Base-by-base conservation (phyloP, 2,329 filamentous ascomycete genomes). In the Thelonectria discophora region DNA sequence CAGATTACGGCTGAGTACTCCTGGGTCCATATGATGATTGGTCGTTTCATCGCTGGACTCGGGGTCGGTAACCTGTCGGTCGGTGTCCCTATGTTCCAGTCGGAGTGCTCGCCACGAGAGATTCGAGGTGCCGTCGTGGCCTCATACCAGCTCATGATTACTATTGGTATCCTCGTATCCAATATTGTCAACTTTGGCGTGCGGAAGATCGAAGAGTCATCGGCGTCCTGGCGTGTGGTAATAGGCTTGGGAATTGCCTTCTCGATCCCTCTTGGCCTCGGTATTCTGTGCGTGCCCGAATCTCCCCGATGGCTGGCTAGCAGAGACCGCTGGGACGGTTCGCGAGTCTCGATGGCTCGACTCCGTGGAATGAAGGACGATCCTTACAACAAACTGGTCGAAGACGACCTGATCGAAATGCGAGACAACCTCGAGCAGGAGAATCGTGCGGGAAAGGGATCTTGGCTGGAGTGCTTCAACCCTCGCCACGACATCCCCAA, bases 101-200 rank as follows among this genome's bases (percentile, higher is more conserved):
- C 85, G 42, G 88, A 90, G 72, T 86, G 82, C 54, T 82, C 85
- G 2, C 88, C 88, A 4, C 81, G 82, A 17, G 81, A 86, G 68
- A 88, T 90, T 63, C 85, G 88, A 66, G 88, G 87, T 67, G 83
- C 85, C 34, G 83, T 90, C 45, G 85, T 90, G n/a, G 82, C 84
- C 5, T 87, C 84, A n/a, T 92, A 91, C 75, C 90, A 92, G 76
- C 84, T 92, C 15, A 88, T 91, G 78, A 90, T 92, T 73, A 92
- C 89, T 0, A 79, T 91, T 27, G 90, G 90, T 34, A 90, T 92
- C 65, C 85, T 87, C 55, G 73, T 83, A 18, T 79, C 83, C 55
- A 84, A 85, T 66, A 76, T 82, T 56, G 80, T 87, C 69, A 87
- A 86, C 74, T 85, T 78, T 55, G 84, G 82, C 45, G 79, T 83